phyloP scores from a whole-genome alignment of 2,329 filamentous ascomycete species.

The Camptophora hylomeconis region DNA sequence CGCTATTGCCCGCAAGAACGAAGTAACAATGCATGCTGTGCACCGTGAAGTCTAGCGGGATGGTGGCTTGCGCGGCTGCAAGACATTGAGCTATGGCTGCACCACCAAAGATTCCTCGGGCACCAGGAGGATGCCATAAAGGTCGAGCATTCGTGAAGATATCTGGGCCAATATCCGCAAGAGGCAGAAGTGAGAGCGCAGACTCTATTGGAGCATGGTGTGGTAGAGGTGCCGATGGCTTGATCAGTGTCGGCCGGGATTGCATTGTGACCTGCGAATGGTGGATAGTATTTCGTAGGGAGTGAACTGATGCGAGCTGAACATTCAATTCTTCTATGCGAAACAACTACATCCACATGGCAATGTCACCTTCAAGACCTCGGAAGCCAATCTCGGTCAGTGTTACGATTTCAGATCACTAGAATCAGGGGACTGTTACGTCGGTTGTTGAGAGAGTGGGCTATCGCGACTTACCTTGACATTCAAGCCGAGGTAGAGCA shows the following conservation, averaged over 20 bases:
- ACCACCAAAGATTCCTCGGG: constrained; percentile 86
- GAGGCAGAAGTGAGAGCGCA: constrained; percentile 69
- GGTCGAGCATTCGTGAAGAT: constrained; percentile 88
- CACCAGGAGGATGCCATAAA: constrained; percentile 83
- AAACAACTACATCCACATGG: too few relatives aligned
- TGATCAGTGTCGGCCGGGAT: constrained; percentile 48
- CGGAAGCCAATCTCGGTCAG: too few relatives aligned
- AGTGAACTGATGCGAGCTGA: too few relatives aligned
- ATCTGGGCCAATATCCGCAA: constrained; percentile 51
- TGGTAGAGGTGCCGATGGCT: constrained; percentile 58
- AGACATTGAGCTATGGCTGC: constrained; percentile 87
- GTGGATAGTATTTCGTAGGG: too few relatives aligned
- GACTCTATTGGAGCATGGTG: constrained; percentile 76
- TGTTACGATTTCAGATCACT: too few relatives aligned
- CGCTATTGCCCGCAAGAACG: constrained; percentile 72
- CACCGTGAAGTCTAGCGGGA: constrained; percentile 63
- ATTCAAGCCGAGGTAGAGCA: too few relatives aligned
- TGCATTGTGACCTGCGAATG: too few relatives aligned
- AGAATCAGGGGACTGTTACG: too few relatives aligned
- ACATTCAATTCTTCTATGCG: too few relatives aligned
- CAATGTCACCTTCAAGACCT: too few relatives aligned
- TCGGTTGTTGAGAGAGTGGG: too few relatives aligned
- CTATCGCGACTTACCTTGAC: too few relatives aligned
- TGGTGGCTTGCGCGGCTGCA: constrained; percentile 75
- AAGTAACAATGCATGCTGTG: constrained; percentile 99